Evolutionary conservation across 2,329 filamentous ascomycete genomes (phyloP).

Genomic region (Fusarium hainanense): DNA sequence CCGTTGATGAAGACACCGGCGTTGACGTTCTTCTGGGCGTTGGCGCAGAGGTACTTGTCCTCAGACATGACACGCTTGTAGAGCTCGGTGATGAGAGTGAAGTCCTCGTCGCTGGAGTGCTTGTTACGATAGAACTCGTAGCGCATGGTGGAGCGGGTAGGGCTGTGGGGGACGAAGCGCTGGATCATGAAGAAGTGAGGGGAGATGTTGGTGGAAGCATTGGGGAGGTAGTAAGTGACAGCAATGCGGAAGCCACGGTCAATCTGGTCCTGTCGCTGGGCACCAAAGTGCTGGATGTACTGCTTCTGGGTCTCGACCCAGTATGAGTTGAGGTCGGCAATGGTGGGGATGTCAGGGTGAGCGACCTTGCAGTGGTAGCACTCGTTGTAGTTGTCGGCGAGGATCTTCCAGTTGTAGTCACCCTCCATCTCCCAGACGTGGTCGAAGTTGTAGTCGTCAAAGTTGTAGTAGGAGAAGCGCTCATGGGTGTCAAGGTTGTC

Average conservation of each 20-base stretch:
- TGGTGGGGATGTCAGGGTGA: conserved; percentile 66
- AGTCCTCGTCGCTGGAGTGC: conserved; percentile 67
- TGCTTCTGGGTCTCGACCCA: conserved; percentile 60
- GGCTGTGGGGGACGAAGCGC: conserved; percentile 66
- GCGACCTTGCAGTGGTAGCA: conserved; percentile 72
- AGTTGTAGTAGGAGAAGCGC: conserved; percentile 59
- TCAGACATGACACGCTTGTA: conserved; percentile 73
- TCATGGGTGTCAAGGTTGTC: conserved; percentile 58
- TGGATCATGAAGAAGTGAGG: conserved; percentile 74
- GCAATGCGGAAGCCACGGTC: conserved; percentile 58
- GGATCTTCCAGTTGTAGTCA: conserved; percentile 69
- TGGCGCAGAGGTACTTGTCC: conserved; percentile 71
- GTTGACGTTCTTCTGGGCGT: conserved; percentile 70
- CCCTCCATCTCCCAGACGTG: conserved; percentile 68
- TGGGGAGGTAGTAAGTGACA: conserved; percentile 63
- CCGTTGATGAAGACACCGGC: conserved; percentile 71
- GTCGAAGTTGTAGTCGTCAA: conserved; percentile 66
- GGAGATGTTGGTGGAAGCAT: conserved; percentile 61
- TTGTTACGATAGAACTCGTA: conserved; percentile 74
- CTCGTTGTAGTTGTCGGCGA: conserved; percentile 74
- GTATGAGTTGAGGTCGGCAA: conserved; percentile 69
- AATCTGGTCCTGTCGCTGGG: conserved; percentile 60
- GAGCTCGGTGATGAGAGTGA: conserved; percentile 66
- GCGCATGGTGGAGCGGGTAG: conserved; percentile 64
- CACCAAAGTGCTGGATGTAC: conserved; percentile 63